Evolutionary conservation across 768 basidiomycete species (phyloP).

Genomic region (Rhodotorula taiwanensis): DNA sequence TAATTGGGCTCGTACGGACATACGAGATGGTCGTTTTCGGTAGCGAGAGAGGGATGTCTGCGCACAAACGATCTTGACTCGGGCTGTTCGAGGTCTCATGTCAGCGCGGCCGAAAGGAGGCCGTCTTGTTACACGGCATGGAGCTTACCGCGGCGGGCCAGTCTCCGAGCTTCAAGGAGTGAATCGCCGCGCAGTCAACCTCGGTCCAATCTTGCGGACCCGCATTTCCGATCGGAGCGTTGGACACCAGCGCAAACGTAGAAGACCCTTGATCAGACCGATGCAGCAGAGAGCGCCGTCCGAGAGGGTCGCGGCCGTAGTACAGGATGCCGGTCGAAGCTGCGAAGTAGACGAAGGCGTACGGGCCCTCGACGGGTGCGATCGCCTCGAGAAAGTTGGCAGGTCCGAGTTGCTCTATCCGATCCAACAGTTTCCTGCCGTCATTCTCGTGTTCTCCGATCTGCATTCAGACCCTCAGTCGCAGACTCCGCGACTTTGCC

Average conservation of each 20-base stretch:
- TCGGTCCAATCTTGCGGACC: slow-evolving; percentile 53
- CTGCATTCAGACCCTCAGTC: slow-evolving; percentile 45
- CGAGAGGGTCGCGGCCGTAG: slow-evolving; percentile 76
- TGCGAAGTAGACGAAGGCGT: slow-evolving; percentile 72
- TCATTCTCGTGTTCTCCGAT: slow-evolving; percentile 63
- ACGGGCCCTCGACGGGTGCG: slow-evolving; percentile 72
- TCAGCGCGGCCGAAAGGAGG: slow-evolving; percentile 6
- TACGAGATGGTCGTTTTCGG: slow-evolving; percentile 15
- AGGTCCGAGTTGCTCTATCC: slow-evolving; percentile 41
- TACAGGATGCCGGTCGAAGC: slow-evolving; percentile 50
- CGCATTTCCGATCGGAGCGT: slow-evolving; percentile 55
- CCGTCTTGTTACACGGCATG: slow-evolving; percentile 3
- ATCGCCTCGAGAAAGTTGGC: slow-evolving; percentile 54
- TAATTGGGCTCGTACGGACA: not conserved
- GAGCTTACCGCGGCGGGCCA: not conserved
- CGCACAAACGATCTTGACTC: no score
- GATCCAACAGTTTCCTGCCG: slow-evolving; percentile 53
- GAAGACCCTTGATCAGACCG: slow-evolving; percentile 56
- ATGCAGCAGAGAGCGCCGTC: slow-evolving; percentile 73
- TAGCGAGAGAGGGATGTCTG: no score
- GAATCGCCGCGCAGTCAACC: slow-evolving; percentile 11
- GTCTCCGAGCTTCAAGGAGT: slow-evolving; percentile 7
- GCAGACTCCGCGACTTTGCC: not conserved
- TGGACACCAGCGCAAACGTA: slow-evolving; percentile 60
- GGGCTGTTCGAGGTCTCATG: no score